Conservation (phyloP, 2,329 filamentous ascomycete genomes). For the Blastomyces parvus region DNA sequence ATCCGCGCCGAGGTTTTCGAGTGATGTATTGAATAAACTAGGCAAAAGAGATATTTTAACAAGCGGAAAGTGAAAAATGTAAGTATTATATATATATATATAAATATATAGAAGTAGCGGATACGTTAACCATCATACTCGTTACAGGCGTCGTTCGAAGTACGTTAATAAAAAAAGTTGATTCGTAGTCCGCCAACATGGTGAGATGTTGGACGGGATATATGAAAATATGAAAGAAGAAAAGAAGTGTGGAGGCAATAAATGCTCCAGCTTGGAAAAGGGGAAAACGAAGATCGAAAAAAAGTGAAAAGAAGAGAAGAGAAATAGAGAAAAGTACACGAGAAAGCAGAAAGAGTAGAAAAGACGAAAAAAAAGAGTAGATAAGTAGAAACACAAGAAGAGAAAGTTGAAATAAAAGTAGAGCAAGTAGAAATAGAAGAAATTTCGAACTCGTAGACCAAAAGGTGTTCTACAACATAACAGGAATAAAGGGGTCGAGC, state of each 20-base stretch:
- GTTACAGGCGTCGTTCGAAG: not conserved
- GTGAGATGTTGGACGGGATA: conserved; percentile 4
- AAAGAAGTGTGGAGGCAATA: conserved; percentile 5
- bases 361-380: conserved; percentile 9
- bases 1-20: no score
- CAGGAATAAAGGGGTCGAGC: conserved; percentile 30
- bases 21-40: no score
- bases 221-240: not conserved
- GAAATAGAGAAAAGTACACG: conserved; percentile 5
- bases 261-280: conserved; percentile 6
- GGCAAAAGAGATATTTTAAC: not conserved
- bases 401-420: conserved; percentile 10
- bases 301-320: conserved; percentile 6
- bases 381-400: conserved; percentile 11
- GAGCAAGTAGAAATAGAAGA: conserved; percentile 9
- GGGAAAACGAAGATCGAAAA: conserved; percentile 4
- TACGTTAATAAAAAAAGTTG: not conserved
- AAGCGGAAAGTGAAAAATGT: not conserved
- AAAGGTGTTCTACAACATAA: conserved; percentile 23
- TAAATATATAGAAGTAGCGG: not conserved
- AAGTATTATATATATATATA: no score
- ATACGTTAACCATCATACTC: not conserved
- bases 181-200: conserved; percentile 5
- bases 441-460: conserved; percentile 14
- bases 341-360: not conserved